Evolutionary conservation across 2,329 filamentous ascomycete species (phyloP), one percentile per base, ranked within the genome.

Genomic region (Ophiostoma himal-ulmi): DNA sequence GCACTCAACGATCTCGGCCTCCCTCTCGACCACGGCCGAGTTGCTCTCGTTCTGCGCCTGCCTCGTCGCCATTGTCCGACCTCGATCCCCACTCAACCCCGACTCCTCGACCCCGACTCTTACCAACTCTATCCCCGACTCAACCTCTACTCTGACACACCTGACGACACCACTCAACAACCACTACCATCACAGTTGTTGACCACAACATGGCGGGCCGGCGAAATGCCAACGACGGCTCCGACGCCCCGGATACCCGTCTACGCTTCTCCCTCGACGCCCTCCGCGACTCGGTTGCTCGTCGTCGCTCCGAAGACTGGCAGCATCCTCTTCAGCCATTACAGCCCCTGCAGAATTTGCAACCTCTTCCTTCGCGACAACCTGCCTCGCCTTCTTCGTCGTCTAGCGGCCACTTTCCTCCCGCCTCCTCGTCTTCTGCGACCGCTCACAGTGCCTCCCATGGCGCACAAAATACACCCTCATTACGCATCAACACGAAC

Each of bases 401-500:
- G 8, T 62, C 57, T 13, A 26, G 26, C 57, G 57, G 26, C 26
- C 57, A 26, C 57, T 62, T 62, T 20, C 57, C 57, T 17, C 57
- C 57, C 22, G 26, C 26, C 57, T 62, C 57, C 44, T 22, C 44
- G 6, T 52, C 44, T 17, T 52, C 44, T 20, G 44, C 44, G 14
- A 52, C 64, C 20, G 14, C 36, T 8, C 41, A 48, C 65, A 44
- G 65, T 37, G 65, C 66, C 10, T 30, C 65, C 41, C 66, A 67
- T 26, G 52, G 52, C n/a, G 52, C 52, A 13, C 52, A 62, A 7
- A n/a, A 10, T 14, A 8, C 41, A 22, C 70, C 74, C 6, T 69
- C 73, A 0, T 66, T 75, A 41, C 74, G 70, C 10, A 54, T 72
- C 14, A 72, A 74, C 68, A 75, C 76, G 5, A 68, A 75, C 3